phyloP scores from a whole-genome alignment of 257 asterid genomes.

The Ocimum tenuiflorum region DNA sequence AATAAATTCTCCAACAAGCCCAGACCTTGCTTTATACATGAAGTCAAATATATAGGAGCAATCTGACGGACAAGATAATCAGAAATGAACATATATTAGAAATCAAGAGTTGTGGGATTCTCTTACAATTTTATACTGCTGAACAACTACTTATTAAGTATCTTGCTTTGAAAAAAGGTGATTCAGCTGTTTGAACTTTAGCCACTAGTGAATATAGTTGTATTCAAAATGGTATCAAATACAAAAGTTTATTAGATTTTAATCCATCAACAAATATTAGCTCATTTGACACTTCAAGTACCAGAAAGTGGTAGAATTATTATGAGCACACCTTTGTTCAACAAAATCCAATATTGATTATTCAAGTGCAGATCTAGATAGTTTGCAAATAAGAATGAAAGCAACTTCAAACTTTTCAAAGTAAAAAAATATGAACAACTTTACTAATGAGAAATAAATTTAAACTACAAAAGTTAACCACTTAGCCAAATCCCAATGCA shows the following conservation, averaged over 20 bases:
- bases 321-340: neutral
- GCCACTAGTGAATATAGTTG: neutral
- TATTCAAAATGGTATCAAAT: neutral
- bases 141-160: neutral
- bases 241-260: neutral
- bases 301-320: neutral
- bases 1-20: constrained; percentile 69
- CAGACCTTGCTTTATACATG: constrained; percentile 76
- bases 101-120: neutral
- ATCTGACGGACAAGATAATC: constrained; percentile 40
- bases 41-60: constrained; percentile 79
- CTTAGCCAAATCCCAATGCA: neutral
- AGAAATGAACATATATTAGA: constrained; percentile 5
- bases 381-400: neutral
- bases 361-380: neutral
- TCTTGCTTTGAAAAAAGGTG: neutral
- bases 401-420: too few species aligned
- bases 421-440: too few species aligned
- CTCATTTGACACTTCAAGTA: neutral
- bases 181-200: neutral
- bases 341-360: neutral
- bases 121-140: neutral
- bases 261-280: neutral
- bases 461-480: neutral
- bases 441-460: too few species aligned